Evolutionary conservation across 371 early-diverging fungal species (phyloP), one percentile per base, ranked within the genome.

Genomic region (Rhizopus delemar): DNA sequence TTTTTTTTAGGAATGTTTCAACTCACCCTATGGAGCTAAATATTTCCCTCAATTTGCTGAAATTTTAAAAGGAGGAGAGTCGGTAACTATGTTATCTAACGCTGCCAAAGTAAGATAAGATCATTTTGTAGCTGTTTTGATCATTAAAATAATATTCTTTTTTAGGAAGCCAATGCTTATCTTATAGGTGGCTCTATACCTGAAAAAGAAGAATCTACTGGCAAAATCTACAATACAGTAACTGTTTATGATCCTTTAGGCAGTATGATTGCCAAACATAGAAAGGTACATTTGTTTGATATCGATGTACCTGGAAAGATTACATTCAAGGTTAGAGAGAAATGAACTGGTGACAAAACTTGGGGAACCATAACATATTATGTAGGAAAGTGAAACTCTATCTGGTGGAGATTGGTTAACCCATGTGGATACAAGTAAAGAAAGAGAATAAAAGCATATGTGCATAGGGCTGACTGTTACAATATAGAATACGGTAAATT

Each of bases 271-370:
- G 89, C 76, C 2, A 82, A 65, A 12, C 89, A 90, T 66, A 77
- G 86, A 34, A 89, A 93, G 71, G 84, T 94, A n/a, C 97, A 98
- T 65, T 77, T 98, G 48, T 98, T 97, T 69, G 97, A 98, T 73
- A 95, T 98, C 62, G 92, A 96, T 76, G 84, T 98, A 38, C 96
- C 96, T 13, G 93, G 93, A 41, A 89, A 89, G 65, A 95, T 95
- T 36, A 78, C 78, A 12, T 98, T 98, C 76, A 84, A 90, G 65
- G 83, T 75, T 67, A 51, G 4, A 41, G 6, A 2, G 5, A 3
- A 31, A n/a, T 22, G 32, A 4, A 11, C 5, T 35, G 29, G 22
- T 52, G 3, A 51, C 32, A 28, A 31, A 36, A 3, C n/a, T 53
- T 39, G 3, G 35, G 13, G 1, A 11, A 16, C 8, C 31, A 11